Base-by-base conservation (phyloP, 2,329 filamentous ascomycete genomes). In the Fusarium kyushuense region DNA sequence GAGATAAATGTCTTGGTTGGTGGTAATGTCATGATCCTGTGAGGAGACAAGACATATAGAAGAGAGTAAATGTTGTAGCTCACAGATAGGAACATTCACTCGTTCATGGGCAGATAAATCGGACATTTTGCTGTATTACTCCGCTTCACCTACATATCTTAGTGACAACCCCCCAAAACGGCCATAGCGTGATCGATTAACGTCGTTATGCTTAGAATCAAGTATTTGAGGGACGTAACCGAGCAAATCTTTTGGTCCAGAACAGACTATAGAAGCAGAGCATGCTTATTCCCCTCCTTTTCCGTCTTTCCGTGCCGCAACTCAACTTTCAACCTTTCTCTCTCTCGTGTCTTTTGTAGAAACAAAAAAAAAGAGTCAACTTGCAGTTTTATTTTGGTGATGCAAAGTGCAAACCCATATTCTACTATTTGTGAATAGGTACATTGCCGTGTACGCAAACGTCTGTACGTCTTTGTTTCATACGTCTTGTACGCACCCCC, bases 161-260 rank as follows among this genome's bases (percentile, higher is more conserved):
- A 33, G 16, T 27, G 19, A 27, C 11, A 52, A 25, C 33, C 52
- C 27, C 38, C 56, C 13, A 54, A 63, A 61, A n/a, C 4, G 40
- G 63, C 42, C 30, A 67, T 70, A 63, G 66, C 58, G 66, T 67
- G 62, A 67, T 67, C 46, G 38, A 33, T 32, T 47, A 55, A 46
- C 12, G 21, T 53, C 32, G 41, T 46, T 66, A 43, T 60, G 36
- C 62, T 67, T 30, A 55, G 23, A 65, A 48, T 17, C 59, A 54
- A 35, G 30, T 33, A 33, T 21, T 45, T 16, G 38, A 47, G 33
- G 58, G 64, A 67, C 63, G 47, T 58, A 66, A 58, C 32, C 52
- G 46, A 61, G 56, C 32, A 42, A 38, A 38, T 33, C 25, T 32
- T 36, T 35, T 54, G 52, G 58, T 61, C 55, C 27, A 41, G 55